Base-by-base conservation (phyloP, 495 filamentous ascomycete genomes). In the Penicillium crystallinum region DNA sequence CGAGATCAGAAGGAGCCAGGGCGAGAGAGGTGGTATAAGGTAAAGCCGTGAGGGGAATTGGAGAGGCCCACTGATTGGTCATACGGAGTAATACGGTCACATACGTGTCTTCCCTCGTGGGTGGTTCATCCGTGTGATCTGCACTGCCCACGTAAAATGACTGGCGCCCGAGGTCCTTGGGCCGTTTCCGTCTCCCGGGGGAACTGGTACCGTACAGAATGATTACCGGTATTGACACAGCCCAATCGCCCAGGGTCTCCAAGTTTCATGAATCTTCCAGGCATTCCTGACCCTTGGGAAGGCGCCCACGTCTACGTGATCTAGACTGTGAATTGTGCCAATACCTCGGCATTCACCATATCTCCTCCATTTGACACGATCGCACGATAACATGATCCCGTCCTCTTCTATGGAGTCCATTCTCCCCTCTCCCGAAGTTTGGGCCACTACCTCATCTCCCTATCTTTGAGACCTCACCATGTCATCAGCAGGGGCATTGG, bases 201-300 rank as follows among this genome's bases (percentile, higher is more conserved):
- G 27, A 34, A 42, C 23, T 33, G 22, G 53, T 49, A 38, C 29
- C n/a, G 53, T 55, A 50, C 29, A 22, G 38, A 55, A 50, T 30
- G 4, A 38, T 27, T 31, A 30, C 38, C 38, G 38, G 40, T 47
- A 44, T 25, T 52, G 41, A 34, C 35, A 42, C 31, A 39, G 9
- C 25, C 46, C 49, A 59, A 53, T 46, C 56, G 40, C 46, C 46
- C 49, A 25, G 37, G 17, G 23, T 43, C 42, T 27, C 46, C 52
- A 35, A 49, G 52, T 41, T 58, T 65, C 63, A 54, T 61, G 63
- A 66, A 66, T 50, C 63, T 66, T 66, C 63, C 52, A 65, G 62
- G 57, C 62, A 65, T 63, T 63, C 62, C 58, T 55, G 53, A 49
- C 41, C 53, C 56, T 47, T 56, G 46, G 52, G 41, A 45, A 47